These are phyloP conservation scores for Xylariaceae sp. DNA, from an alignment of 2,329 filamentous ascomycete genomes.

Conservation along the genomic window DNA sequence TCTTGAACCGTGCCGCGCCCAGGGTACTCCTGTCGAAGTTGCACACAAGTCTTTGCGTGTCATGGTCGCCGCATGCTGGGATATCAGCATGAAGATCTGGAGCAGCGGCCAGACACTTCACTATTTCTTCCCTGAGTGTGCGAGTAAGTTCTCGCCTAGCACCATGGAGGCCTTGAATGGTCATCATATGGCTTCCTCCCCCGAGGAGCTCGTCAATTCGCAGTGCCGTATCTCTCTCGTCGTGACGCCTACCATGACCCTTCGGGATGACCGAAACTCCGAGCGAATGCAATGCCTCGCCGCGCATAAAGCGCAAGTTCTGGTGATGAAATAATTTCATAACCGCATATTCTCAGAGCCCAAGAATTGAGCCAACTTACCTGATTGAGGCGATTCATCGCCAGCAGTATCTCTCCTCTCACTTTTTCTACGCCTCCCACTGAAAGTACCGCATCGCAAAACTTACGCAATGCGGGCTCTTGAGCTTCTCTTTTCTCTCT, in stretches of 20 bases:
- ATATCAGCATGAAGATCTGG: constrained; percentile 32
- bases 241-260: constrained; percentile 28
- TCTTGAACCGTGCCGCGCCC: constrained; percentile 28
- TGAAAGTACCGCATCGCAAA: no score
- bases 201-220: constrained; percentile 24
- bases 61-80: constrained; percentile 27
- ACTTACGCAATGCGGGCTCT: no score
- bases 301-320: constrained; percentile 31
- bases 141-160: constrained; percentile 24
- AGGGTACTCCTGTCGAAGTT: constrained; percentile 13
- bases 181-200: constrained; percentile 14
- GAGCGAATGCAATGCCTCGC: constrained; percentile 20
- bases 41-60: constrained; percentile 24
- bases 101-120: constrained; percentile 31
- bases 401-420: neutral
- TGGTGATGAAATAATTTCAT: constrained; percentile 31
- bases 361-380: neutral
- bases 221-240: constrained; percentile 31
- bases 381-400: neutral
- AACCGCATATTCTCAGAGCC: neutral
- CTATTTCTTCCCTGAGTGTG: constrained; percentile 32
- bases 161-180: constrained; percentile 31
- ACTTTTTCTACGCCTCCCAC: neutral
- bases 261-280: constrained; percentile 28
- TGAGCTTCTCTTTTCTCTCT: no score